Evolutionary conservation across 2,329 filamentous ascomycete genomes (phyloP), one percentile per base, ranked within the genome.

Genomic region (Phaeosphaeria sp.): DNA sequence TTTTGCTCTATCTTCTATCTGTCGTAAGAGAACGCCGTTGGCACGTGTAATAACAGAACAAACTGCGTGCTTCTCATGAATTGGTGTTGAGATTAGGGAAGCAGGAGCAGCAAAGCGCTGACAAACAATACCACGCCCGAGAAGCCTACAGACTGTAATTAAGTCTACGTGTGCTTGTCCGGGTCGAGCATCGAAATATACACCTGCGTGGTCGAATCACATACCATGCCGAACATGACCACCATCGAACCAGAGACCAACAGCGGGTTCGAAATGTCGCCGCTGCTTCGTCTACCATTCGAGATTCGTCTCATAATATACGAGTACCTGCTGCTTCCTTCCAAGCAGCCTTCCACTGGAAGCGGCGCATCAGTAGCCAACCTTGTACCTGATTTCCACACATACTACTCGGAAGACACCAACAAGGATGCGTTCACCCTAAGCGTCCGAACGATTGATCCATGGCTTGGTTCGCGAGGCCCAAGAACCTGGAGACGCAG

Each of bases 251-350:
- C 25, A 27, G 15, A 48, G 11, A 41, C 42, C 43, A 51, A 55
- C 18, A 51, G 30, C n/a, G n/a, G 7, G 17, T 22, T 63, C 30
- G 53, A 61, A 47, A 54, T 63, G 15, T 76, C 75, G 44, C 73
- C 72, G 2, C 75, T 82, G 36, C 69, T 82, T n/a, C 75, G 76
- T 7, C 69, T 83, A 5, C 81, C 81, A 2, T 67, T 77, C 4
- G 81, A 83, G 62, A 76, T 83, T 44, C 73, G 81, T 6, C 72
- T 83, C 5, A 77, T 80, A 54, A 82, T 83, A 54, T 83, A 82
- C 63, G 72, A 75, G 63, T 58, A 73, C 54, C 73, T 82, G 3
- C 72, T 83, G 20, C 65, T 78, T 10, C 79, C 80, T 9, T 77
- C 77, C 6, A 64, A 53, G 56, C 74, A 53, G 10, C 75, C 73